A percentile compares a stretch with the other conserved stretches of the same genome.
phyloP scores from a whole-genome alignment of 2,329 filamentous ascomycete species.

The Talaromyces atroroseus region DNA sequence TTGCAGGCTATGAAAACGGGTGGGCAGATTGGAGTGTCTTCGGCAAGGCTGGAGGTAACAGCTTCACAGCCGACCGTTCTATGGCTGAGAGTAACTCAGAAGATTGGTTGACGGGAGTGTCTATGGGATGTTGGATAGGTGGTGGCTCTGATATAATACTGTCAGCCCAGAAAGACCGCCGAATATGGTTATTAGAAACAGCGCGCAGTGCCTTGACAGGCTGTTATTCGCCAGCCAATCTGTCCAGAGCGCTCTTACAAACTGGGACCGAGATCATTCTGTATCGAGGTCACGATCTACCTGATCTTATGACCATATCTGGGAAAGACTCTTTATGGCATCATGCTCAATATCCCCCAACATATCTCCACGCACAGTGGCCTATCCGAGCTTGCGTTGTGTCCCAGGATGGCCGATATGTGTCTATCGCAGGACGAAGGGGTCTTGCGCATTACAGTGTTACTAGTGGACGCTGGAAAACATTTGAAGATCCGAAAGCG shows the following conservation, averaged over 20 bases:
- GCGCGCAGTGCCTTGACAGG: conserved; percentile 88
- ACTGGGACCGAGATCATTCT: conserved; percentile 84
- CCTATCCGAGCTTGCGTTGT: conserved; percentile 82
- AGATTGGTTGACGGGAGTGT: conserved; percentile 75
- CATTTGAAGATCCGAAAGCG: conserved; percentile 70
- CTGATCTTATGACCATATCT: conserved; percentile 84
- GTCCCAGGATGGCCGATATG: conserved; percentile 86
- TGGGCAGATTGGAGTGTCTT: conserved; percentile 99
- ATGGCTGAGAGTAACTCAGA: conserved; percentile 66
- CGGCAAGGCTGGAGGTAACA: conserved; percentile 80
- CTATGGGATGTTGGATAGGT: conserved; percentile 77
- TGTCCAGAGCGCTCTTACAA: conserved; percentile 82
- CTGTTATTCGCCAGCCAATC: conserved; percentile 85
- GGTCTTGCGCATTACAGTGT: conserved; percentile 95
- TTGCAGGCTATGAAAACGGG: conserved; percentile 84
- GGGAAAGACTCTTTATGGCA: conserved; percentile 95
- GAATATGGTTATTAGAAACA: conserved; percentile 84
- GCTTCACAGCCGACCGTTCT: conserved; percentile 65
- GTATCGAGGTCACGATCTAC: conserved; percentile 87
- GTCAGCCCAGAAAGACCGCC: conserved; percentile 63
- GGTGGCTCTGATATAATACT: conserved; percentile 82
- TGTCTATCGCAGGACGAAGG: conserved; percentile 89
- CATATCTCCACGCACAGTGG: conserved; percentile 88
- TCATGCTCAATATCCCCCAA: conserved; percentile 74
- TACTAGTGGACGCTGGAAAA: conserved; percentile 91